Evolutionary conservation across 306 rosid genomes (phyloP).

Genomic region (Vigna mungo): DNA sequence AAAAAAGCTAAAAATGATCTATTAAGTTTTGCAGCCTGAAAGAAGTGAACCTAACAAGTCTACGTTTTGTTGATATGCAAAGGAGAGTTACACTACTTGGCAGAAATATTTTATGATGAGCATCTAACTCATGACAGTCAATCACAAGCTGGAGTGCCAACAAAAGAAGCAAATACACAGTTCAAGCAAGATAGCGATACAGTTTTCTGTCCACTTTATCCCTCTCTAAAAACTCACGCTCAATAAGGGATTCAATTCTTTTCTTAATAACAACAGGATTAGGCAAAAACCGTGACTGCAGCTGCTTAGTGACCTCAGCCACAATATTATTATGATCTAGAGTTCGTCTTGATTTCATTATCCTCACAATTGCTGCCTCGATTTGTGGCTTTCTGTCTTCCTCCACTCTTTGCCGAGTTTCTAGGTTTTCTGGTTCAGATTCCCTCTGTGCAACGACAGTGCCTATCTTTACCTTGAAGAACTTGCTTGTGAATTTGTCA

Average conservation of each 20-base stretch:
- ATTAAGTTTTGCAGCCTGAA: conserved; percentile 15
- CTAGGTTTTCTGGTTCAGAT: conserved; percentile 63
- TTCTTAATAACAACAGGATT: conserved; percentile 62
- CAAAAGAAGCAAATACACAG: conserved; percentile 34
- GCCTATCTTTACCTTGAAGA: conserved; percentile 65
- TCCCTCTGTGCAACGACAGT: conserved; percentile 69
- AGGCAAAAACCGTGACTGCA: conserved; percentile 61
- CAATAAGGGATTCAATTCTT: conserved; percentile 68
- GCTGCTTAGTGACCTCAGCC: conserved; percentile 70
- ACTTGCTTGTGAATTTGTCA: conserved; percentile 64
- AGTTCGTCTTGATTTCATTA: conserved; percentile 60
- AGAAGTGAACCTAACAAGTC: conserved; percentile 26
- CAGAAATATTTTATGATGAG: conserved; percentile 43
- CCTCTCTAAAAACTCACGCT: conserved; percentile 65
- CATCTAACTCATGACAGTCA: conserved; percentile 42
- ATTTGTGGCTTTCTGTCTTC: conserved; percentile 71
- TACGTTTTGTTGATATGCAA: conserved; percentile 13
- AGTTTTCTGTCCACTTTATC: conserved; percentile 61
- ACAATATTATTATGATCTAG: conserved; percentile 62
- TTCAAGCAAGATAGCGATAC: conserved; percentile 66
- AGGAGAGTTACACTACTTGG: conserved; percentile 22
- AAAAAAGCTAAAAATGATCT: background rate
- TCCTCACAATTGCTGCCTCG: conserved; percentile 68
- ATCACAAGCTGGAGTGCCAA: conserved; percentile 44
- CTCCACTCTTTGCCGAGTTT: conserved; percentile 66